phyloP scores from a whole-genome alignment of 257 asterid species.

The Thymus quinquecostatus region DNA sequence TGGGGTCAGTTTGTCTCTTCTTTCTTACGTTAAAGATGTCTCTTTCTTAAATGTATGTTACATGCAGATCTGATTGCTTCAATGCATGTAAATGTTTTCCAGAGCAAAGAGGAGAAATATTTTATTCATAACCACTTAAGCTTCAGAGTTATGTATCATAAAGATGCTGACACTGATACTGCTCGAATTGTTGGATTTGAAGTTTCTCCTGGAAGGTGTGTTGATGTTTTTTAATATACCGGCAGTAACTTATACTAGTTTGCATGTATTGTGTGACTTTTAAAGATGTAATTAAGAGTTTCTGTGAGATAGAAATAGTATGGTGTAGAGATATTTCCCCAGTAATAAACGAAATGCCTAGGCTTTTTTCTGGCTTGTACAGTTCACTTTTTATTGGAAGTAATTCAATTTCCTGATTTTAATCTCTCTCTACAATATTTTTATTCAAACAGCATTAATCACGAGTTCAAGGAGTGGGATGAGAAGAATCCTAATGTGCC shows the following conservation, averaged over 20 bases:
- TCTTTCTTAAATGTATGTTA: not conserved
- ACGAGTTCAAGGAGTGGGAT: conserved; percentile 82
- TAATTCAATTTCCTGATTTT: conserved; percentile 2
- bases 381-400: not conserved
- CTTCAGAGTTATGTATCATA: conserved; percentile 91
- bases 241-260: conserved; percentile 14
- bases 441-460: conserved; percentile 65
- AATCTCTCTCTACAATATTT: conserved; percentile 17
- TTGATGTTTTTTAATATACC: conserved; percentile 28
- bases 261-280: conserved; percentile 18
- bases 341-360: not conserved
- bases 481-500: conserved; percentile 79
- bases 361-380: conserved; percentile 2
- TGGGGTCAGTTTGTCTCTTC: conserved; percentile 61
- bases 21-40: conserved; percentile 31
- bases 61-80: conserved; percentile 12
- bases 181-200: conserved; percentile 93
- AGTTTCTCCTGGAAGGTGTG: conserved; percentile 83
- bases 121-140: conserved; percentile 86
- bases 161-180: conserved; percentile 71
- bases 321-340: not conserved
- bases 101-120: conserved; percentile 92
- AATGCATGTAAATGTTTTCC: conserved; percentile 35
- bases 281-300: not conserved
- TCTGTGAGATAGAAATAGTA: not conserved